Evolutionary conservation across 148 eudicot species (phyloP), one percentile per base, ranked within the genome.

Genomic region (Spergularia bocconei): DNA sequence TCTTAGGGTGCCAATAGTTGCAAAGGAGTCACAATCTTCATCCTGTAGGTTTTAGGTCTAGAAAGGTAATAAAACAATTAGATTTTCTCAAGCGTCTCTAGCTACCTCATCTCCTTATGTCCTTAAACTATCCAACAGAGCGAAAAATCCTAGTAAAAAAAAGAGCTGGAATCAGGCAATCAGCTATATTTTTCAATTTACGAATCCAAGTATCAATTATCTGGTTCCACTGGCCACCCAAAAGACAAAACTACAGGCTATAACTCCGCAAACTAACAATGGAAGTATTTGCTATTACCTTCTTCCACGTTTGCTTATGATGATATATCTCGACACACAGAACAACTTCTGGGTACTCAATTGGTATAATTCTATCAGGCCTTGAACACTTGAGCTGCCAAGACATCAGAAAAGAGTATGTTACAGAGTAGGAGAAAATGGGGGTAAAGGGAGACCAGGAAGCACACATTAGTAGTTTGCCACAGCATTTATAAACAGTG

Each of bases 281-380:
- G 36, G 39, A 57, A 9, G 6, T 21, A 67, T 14, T 5, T 57
- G 11, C 59, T 36, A 7, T 57, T 80, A 90, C 98, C 93, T 88
- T 89, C 53, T 41, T 21, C 82, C 78, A 75, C 12, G 79, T 58
- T 67, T 57, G 63, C 70, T 78, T 86, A 82, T 78, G 81, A 70
- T 86, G 89, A 79, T 90, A 90, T 75, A 95, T 82, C 85, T 95
- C 99, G 16, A 95, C 56, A 51, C 88, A 85, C 48, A 95, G 90
- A 75, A 92, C 73, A 17, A 82, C 78, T 75, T 95, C 97, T 59
- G 91, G 90, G 81, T 86, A 78, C 19, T 73, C 84, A 65, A 92
- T 81, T n/a, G 84, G 88, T 58, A 83, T 80, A 70, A 83, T 60
- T 69, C 78, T 89, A 64, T 66, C 75, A 53, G 72, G 44, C 79